phyloP scores from a whole-genome alignment of 1,284 basidiomycete species.

The Boletellus deceptivus region DNA sequence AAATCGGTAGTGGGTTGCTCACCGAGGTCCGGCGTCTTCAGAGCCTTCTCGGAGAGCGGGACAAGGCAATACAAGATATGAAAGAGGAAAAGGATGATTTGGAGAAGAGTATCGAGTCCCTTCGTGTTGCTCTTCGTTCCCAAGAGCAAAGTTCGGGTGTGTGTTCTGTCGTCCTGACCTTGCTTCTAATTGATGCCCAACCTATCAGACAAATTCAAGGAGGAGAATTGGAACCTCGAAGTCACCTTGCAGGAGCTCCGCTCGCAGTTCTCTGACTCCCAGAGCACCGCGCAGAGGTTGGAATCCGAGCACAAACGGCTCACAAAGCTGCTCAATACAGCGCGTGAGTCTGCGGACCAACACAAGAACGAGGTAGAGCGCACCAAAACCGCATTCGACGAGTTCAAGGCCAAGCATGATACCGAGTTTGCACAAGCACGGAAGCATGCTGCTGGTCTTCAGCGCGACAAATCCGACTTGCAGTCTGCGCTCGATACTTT shows the following conservation, averaged over 20 bases:
- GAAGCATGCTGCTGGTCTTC: constrained; percentile 82
- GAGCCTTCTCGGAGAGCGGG: constrained; percentile 81
- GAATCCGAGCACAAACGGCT: constrained; percentile 85
- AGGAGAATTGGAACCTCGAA: constrained; percentile 99
- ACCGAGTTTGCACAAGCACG: constrained; percentile 90
- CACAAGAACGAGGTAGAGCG: constrained; percentile 87
- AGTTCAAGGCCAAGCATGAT: constrained; percentile 87
- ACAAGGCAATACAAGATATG: constrained; percentile 84
- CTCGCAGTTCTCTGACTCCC: constrained; percentile 65
- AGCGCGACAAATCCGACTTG: constrained; percentile 90
- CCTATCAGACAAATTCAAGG: constrained; percentile 77
- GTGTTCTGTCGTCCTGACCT: constrained; percentile 21
- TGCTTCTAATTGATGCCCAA: constrained; percentile 1
- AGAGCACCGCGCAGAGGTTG: constrained; percentile 64
- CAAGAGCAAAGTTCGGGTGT: constrained; percentile 79
- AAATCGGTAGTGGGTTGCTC: constrained; percentile 88
- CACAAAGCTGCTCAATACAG: constrained; percentile 67
- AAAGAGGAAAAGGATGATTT: constrained; percentile 86
- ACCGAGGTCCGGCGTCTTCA: constrained; percentile 88
- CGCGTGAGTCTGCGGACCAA: constrained; percentile 78
- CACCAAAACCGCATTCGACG: constrained; percentile 61
- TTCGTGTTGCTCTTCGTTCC: constrained; percentile 66
- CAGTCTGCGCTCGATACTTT: constrained; percentile 76
- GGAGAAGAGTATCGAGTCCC: constrained; percentile 70
- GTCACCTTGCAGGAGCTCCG: constrained; percentile 88